These are phyloP conservation scores for Zoysia matrella DNA, from an alignment of 202 grass and related monocot species.

Conservation along the genomic window DNA sequence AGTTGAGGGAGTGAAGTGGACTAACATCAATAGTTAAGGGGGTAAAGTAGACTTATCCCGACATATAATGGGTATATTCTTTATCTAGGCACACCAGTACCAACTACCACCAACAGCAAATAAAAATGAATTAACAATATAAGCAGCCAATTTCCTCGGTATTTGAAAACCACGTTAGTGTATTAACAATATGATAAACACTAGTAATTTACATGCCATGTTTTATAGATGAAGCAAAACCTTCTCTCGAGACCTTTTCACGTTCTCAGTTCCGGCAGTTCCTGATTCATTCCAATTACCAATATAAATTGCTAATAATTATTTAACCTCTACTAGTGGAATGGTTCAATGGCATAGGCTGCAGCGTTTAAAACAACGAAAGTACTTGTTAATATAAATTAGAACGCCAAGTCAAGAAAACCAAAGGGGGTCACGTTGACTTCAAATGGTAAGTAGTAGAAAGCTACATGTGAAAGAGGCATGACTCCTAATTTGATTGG, in stretches of 20 bases:
- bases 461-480: not conserved
- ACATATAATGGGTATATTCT: too few species aligned
- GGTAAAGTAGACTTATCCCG: too few species aligned
- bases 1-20: too few species aligned
- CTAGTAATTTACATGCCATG: not conserved
- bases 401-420: slow-evolving; percentile 11
- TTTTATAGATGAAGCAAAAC: slow-evolving; percentile 26
- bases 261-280: not conserved
- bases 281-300: slow-evolving; percentile 16
- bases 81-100: too few species aligned
- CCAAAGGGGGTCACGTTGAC: not conserved
- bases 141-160: not conserved
- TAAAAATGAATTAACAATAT: too few species aligned
- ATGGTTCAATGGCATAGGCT: not conserved
- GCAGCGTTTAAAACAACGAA: not conserved
- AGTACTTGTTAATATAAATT: not conserved
- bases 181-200: slow-evolving; percentile 22
- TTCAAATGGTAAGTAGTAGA: not conserved
- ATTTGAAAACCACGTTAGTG: not conserved
- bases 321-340: slow-evolving; percentile 2
- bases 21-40: too few species aligned
- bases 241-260: not conserved
- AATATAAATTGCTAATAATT: not conserved
- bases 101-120: too few species aligned
- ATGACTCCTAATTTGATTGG: not conserved